Evolutionary conservation across 352 stramenopile genomes (phyloP).

Genomic region (Pythium apleroticum): DNA sequence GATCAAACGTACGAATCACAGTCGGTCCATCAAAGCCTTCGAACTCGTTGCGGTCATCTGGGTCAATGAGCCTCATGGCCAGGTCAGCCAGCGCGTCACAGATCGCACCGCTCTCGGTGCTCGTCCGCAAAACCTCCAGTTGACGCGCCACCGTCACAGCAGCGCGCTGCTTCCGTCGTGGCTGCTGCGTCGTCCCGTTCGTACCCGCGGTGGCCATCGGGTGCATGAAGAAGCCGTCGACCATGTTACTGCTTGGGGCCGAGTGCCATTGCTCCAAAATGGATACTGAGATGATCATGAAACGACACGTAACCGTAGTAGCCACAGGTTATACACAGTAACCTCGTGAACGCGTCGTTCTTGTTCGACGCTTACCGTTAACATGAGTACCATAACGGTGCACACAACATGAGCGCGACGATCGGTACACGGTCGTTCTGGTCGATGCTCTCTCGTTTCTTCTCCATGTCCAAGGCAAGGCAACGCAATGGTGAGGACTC

Average conservation of each 20-base stretch:
- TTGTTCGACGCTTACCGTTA: no score
- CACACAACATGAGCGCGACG: no score
- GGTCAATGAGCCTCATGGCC: conserved; percentile 53
- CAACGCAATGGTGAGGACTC: no score
- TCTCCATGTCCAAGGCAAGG: no score
- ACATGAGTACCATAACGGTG: no score
- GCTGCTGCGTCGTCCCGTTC: conserved; percentile 10
- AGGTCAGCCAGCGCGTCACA: conserved; percentile 51
- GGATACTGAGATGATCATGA: conserved; percentile 8
- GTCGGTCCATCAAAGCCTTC: conserved; percentile 53
- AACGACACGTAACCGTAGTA: conserved; percentile 18
- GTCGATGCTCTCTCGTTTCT: no score
- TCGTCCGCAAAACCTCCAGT: conserved; percentile 47
- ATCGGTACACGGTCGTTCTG: no score
- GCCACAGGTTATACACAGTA: no score
- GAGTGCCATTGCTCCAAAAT: background rate
- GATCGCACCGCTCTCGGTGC: conserved; percentile 29
- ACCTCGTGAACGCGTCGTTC: no score
- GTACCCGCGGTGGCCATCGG: conserved; percentile 1
- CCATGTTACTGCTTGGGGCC: conserved; percentile 12
- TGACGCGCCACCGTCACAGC: conserved; percentile 32
- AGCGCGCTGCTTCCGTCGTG: conserved; percentile 11
- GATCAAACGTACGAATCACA: conserved; percentile 35
- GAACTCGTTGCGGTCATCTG: conserved; percentile 56
- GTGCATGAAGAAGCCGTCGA: conserved; percentile 20